Conservation (phyloP, 805 yeast genomes). For the Yarrowia sp. region DNA sequence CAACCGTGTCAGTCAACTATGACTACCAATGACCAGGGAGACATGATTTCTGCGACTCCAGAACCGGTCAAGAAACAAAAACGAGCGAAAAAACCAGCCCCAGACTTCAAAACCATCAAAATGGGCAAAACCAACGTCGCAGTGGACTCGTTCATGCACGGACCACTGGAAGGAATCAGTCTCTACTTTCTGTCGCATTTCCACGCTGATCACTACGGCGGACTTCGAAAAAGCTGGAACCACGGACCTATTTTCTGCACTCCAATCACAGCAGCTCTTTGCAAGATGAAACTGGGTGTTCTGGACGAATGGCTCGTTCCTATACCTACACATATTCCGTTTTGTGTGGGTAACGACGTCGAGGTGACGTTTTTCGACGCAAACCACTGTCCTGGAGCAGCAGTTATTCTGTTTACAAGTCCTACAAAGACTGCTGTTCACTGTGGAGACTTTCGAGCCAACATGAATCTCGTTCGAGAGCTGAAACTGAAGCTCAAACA, state of each 20-base stretch:
- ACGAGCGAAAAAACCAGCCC: slow-evolving; percentile 28
- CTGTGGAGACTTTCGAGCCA: slow-evolving; percentile 91
- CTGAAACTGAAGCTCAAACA: slow-evolving; percentile 34
- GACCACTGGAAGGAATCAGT: slow-evolving; percentile 36
- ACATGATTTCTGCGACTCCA: background rate
- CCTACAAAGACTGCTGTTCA: slow-evolving; percentile 52
- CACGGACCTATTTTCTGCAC: slow-evolving; percentile 72
- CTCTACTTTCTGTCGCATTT: slow-evolving; percentile 54
- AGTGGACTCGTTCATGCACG: slow-evolving; percentile 42
- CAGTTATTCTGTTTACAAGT: slow-evolving; percentile 65
- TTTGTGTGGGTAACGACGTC: slow-evolving; percentile 43
- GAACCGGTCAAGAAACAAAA: background rate
- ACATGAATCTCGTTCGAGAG: slow-evolving; percentile 47
- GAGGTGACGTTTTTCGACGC: slow-evolving; percentile 72
- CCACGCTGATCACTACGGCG: slow-evolving; percentile 93
- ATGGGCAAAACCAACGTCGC: slow-evolving; percentile 35
- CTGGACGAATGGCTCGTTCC: slow-evolving; percentile 43
- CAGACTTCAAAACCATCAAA: slow-evolving; percentile 37
- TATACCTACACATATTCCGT: slow-evolving; percentile 44
- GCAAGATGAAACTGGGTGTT: slow-evolving; percentile 53
- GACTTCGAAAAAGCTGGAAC: slow-evolving; percentile 73
- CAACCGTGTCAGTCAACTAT: background rate
- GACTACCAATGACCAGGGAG: background rate
- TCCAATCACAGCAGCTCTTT: slow-evolving; percentile 58
- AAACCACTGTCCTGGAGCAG: slow-evolving; percentile 97